Conservation (phyloP, 1,139 yeast genomes). For the Diutina siamensis region DNA sequence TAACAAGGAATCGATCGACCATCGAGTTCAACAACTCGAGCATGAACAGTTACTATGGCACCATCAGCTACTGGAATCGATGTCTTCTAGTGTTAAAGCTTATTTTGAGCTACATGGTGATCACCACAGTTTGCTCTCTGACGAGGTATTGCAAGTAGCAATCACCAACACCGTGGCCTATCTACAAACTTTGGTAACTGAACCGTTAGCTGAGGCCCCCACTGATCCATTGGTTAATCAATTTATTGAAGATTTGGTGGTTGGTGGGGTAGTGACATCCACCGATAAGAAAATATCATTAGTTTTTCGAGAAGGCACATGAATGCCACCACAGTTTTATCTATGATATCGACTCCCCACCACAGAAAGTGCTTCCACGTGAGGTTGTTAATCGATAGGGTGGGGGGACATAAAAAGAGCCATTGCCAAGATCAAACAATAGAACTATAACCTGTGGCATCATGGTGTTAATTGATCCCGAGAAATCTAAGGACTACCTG, state of each 20-base stretch:
- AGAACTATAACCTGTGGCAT: not conserved
- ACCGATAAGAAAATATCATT: no score
- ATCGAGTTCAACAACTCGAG: no score
- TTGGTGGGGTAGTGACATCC: not conserved
- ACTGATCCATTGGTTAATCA: not conserved
- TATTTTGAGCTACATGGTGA: not conserved
- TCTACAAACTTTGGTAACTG: no score
- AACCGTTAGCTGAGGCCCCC: no score
- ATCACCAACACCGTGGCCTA: no score
- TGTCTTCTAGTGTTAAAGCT: no score
- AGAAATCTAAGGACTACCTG: not conserved
- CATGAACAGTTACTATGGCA: no score
- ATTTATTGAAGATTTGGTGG: not conserved
- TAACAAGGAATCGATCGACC: no score
- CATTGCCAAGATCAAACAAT: not conserved
- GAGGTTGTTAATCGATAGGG: not conserved
- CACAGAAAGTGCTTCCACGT: not conserved
- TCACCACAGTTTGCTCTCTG: not conserved
- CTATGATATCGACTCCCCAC: not conserved
- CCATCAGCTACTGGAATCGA: no score
- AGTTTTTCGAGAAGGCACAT: no score
- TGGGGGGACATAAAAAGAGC: not conserved
- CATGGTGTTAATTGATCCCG: not conserved
- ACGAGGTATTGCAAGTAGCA: no score
- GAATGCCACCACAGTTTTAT: not conserved